Evolutionary conservation across 768 basidiomycete species (phyloP).

Genomic region (Pulveroboletus sp.): DNA sequence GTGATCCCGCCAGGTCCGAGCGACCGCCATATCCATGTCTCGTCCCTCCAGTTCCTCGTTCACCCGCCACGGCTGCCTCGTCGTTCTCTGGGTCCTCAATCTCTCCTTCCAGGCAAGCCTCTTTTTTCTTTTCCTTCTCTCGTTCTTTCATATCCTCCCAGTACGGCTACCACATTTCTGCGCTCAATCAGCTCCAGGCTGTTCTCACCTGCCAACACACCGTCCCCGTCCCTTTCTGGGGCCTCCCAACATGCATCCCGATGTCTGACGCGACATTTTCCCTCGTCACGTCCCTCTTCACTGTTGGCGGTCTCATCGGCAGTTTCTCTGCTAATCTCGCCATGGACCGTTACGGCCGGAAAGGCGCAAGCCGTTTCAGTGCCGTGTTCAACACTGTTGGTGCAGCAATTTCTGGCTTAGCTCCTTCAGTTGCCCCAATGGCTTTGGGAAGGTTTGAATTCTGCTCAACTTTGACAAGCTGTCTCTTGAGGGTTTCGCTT

Average conservation of each 20-base stretch:
- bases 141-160: constrained; percentile 22
- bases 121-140: background rate
- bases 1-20: too few species aligned
- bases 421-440: constrained; percentile 50
- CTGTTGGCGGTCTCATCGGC: constrained; percentile 80
- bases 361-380: constrained; percentile 57
- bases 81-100: constrained; percentile 64
- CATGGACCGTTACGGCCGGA: constrained; percentile 71
- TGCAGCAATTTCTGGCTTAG: constrained; percentile 60
- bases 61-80: constrained; percentile 57
- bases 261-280: constrained; percentile 79
- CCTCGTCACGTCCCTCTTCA: constrained; percentile 79
- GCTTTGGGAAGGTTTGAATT: constrained; percentile 60
- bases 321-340: constrained; percentile 62
- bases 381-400: constrained; percentile 55
- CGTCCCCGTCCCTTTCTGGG: constrained; percentile 21
- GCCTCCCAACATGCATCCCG: constrained; percentile 69
- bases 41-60: constrained; percentile 32
- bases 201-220: constrained; percentile 63
- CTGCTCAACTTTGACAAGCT: background rate
- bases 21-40: constrained; percentile 9
- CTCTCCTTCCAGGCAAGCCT: constrained; percentile 49
- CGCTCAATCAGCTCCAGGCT: constrained; percentile 82
- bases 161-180: constrained; percentile 93
- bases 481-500: background rate